A percentile compares a stretch with the other conserved stretches of the same genome.
phyloP scores from a whole-genome alignment of 1,139 yeast genomes.

The Scheffersomyces titani region DNA sequence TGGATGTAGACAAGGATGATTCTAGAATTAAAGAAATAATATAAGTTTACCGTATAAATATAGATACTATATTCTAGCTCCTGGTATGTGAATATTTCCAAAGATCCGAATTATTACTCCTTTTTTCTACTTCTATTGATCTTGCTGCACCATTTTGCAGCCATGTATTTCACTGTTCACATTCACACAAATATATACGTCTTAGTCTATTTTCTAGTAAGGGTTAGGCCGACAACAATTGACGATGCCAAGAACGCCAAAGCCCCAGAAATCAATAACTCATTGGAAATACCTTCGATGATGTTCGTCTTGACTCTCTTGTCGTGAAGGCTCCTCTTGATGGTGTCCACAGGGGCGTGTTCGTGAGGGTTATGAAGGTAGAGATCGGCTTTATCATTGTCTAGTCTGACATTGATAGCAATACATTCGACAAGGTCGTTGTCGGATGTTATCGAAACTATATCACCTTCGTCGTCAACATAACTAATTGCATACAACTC shows the following conservation, averaged over 20 bases:
- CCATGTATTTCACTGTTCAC: not conserved
- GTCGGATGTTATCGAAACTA: conserved; percentile 75
- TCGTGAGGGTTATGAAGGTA: conserved; percentile 71
- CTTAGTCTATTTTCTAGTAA: conserved; percentile 32
- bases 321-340: conserved; percentile 10
- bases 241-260: conserved; percentile 64
- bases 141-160: not conserved
- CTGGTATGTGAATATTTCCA: not conserved
- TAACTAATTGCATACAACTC: conserved; percentile 69
- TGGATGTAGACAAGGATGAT: not conserved
- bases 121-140: not conserved
- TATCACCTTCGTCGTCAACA: conserved; percentile 83
- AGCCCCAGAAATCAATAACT: conserved; percentile 63
- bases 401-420: conserved; percentile 48
- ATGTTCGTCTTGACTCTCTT: conserved; percentile 15
- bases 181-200: not conserved
- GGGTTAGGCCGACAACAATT: conserved; percentile 52
- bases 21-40: not conserved
- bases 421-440: conserved; percentile 76
- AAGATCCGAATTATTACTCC: no score
- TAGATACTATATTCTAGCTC: no score
- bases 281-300: conserved; percentile 62
- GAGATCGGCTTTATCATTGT: conserved; percentile 67
- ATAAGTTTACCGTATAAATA: not conserved
- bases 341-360: conserved; percentile 28